Evolutionary conservation across 2,329 filamentous ascomycete species (phyloP).

Genomic region (Fusarium coffeatum): DNA sequence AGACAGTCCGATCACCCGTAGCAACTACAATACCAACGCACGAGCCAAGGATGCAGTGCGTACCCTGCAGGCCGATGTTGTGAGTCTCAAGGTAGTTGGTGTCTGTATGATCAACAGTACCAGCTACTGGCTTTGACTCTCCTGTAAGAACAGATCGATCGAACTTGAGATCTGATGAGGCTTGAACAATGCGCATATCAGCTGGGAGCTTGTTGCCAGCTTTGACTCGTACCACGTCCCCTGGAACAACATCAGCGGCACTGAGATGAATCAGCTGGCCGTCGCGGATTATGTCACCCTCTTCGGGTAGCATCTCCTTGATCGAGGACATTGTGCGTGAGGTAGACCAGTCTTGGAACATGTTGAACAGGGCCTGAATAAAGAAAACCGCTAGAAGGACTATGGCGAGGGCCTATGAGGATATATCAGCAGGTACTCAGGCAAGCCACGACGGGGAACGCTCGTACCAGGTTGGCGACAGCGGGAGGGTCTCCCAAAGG

Average conservation of each 20-base stretch:
- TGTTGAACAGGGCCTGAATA: slow-evolving; percentile 12
- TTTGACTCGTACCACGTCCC: slow-evolving; percentile 3
- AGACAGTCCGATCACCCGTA: slow-evolving; percentile 78
- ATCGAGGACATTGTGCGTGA: slow-evolving; percentile 19
- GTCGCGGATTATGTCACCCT: slow-evolving; percentile 5
- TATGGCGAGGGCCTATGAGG: background rate
- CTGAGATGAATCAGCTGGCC: background rate
- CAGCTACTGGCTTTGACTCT: slow-evolving; percentile 11
- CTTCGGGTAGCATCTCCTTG: slow-evolving; percentile 11
- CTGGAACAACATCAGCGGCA: slow-evolving; percentile 4
- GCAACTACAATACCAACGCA: slow-evolving; percentile 76
- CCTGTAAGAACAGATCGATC: slow-evolving; percentile 7
- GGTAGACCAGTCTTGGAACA: slow-evolving; percentile 23
- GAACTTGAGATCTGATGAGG: slow-evolving; percentile 6
- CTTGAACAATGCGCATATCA: slow-evolving; percentile 3
- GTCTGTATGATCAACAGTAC: slow-evolving; percentile 4
- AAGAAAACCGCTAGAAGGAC: background rate
- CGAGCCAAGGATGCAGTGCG: slow-evolving; percentile 77
- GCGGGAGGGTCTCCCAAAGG: slow-evolving; percentile 8
- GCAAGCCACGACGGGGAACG: fast-evolving
- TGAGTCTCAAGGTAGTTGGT: slow-evolving; percentile 66
- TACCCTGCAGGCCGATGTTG: slow-evolving; percentile 82
- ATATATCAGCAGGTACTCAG: too few species aligned
- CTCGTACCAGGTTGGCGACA: background rate
- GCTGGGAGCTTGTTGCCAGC: slow-evolving; percentile 13